Conservation (phyloP, 2,329 filamentous ascomycete species). For the Hortaea werneckii region DNA sequence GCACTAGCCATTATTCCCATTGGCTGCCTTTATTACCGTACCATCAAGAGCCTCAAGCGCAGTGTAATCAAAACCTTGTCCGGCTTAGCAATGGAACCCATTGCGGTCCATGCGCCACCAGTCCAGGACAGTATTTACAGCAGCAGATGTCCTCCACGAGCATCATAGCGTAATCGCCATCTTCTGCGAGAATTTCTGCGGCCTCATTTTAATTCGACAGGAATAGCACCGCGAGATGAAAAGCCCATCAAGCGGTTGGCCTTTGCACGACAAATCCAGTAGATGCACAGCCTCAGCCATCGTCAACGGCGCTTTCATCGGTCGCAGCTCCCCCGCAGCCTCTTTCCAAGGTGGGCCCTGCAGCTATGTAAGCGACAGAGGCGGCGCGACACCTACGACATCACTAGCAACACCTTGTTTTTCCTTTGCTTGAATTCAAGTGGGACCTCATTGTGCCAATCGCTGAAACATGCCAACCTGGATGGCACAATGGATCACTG, state of each 20-base stretch:
- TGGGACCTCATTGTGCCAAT: background rate
- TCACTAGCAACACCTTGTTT: background rate
- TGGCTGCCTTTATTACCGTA: background rate
- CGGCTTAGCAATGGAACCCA: too few species aligned
- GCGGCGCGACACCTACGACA: background rate
- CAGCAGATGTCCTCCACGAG: background rate
- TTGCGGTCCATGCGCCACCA: too few species aligned
- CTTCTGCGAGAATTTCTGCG: background rate
- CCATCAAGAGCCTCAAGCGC: background rate
- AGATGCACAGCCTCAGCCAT: background rate
- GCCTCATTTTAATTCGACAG: background rate
- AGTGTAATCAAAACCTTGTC: background rate
- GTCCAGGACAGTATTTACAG: too few species aligned
- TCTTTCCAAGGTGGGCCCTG: background rate
- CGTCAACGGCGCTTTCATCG: background rate
- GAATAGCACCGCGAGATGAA: background rate
- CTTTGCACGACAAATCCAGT: background rate
- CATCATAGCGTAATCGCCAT: background rate
- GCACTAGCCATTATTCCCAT: background rate
- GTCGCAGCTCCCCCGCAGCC: background rate
- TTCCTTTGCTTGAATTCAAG: too few species aligned
- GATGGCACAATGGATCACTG: too few species aligned
- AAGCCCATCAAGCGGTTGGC: background rate
- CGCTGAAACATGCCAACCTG: background rate
- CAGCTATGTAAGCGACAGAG: background rate